Evolutionary conservation across 176 grass and related monocot genomes (phyloP), one percentile per base, ranked within the genome.

Genomic region (Carex cristatella): DNA sequence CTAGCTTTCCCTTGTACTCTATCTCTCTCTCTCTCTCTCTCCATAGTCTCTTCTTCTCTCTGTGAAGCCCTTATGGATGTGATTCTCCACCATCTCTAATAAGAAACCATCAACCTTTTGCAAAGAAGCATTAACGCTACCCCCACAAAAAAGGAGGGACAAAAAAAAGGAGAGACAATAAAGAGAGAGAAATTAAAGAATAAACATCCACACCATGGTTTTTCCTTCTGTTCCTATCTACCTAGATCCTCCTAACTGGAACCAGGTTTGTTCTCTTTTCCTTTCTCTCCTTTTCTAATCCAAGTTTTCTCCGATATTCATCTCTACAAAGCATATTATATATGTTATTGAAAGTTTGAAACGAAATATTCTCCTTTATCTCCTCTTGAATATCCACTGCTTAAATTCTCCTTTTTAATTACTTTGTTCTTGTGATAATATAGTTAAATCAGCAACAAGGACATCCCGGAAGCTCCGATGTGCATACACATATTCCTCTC

Each of bases 211-310:
- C 84, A 79, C 88, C 90, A 97, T 97, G 94, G 94, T 92, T 88
- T 94, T 94, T 86, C 87, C 87, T 89, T 92, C 94, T 64, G 84
- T 91, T 87, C 89, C 94, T 88, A 86, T 88, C 84, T 94, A 91
- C 84, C 86, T 91, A 94, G 94, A 97, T 97, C 92, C 92, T 84
- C 90, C 86, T 75, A 92, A 94, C 75, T 97, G 94, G 94, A 94
- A 94, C 90, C 92, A 94, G 92, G 90, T 94, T 69, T 88, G 82
- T 85, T 86, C 27, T 76, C 68, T 14, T 65, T 56, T 90, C 84
- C 78, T 53, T 67, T 72, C 27, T 81, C 79, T 38, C 61, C 71
- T 31, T 55, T 2, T 83, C 7, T 42, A 71, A 60, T 38, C 77
- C 85, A 82, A 90, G 74, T 80, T 83, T 84, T 51, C 37, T 73